A percentile compares a stretch with the other conserved stretches of the same genome.
Conservation (phyloP, 768 basidiomycete species). For the Tulasnella calospora region DNA sequence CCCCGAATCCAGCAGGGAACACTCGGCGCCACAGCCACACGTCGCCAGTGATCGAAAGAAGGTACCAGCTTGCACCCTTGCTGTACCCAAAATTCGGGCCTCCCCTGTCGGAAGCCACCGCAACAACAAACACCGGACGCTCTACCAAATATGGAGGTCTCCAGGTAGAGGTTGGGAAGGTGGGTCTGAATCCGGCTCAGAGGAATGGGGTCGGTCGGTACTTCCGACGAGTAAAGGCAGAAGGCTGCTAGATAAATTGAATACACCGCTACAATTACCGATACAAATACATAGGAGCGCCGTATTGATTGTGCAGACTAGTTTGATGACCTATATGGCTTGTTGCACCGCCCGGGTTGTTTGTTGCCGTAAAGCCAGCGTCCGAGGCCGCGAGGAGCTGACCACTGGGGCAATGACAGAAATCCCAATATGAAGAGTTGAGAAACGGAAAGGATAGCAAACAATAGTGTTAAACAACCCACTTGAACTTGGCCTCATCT, state of each 20-base stretch:
- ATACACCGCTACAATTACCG: neutral
- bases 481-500: constrained; percentile 69
- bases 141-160: too few species aligned
- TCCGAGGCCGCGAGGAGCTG: constrained; percentile 21
- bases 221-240: too few species aligned
- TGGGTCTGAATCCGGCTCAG: too few species aligned
- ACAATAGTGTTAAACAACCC: neutral
- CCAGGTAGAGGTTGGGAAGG: too few species aligned
- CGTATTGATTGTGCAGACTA: neutral
- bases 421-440: neutral
- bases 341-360: neutral
- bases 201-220: too few species aligned
- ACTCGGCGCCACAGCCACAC: too few species aligned
- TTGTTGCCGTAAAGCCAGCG: constrained; percentile 18
- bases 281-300: constrained; percentile 8
- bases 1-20: too few species aligned
- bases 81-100: too few species aligned
- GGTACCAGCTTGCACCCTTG: too few species aligned
- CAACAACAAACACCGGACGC: too few species aligned
- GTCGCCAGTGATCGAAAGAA: too few species aligned
- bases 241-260: neutral
- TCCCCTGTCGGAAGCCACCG: too few species aligned
- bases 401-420: neutral
- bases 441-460: neutral
- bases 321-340: neutral